Base-by-base conservation (phyloP, 2,329 filamentous ascomycete genomes). In the Trichoderma aggressivum region DNA sequence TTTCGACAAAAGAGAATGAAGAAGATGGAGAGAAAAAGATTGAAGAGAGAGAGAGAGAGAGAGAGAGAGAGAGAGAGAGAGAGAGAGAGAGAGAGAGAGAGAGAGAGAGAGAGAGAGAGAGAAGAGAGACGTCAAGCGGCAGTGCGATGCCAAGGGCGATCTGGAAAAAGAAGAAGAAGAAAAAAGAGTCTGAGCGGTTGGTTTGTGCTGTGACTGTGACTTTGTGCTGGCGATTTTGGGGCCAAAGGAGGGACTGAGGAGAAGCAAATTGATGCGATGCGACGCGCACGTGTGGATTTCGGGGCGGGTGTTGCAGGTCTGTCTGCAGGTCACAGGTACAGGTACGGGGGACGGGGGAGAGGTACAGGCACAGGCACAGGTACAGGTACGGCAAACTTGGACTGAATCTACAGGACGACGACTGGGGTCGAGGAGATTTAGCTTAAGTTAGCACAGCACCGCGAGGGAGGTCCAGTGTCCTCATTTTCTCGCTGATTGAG, bases 241-340 rank as follows among this genome's bases (percentile, higher is more conserved):
- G 65, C n/a, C 63, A 68, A 68, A 60, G 65, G 65, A 68, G 65
- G 65, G 65, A 68, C 55, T 24, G 32, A 28, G 28, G 50, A 47
- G 28, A 32, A n/a, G n/a, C 28, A 59, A 32, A 59, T 59, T 53
- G 47, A 53, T 64, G 64, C 64, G 60, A 63, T 63, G 60, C 60
- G 64, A 67, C 53, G 64, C 64, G 64, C 64, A 67, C 64, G 64
- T 43, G 64, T 59, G 63, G 63, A n/a, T 39, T 32, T 32, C 24
- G 36, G 36, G 21, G 36, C 34, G 36, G 21, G 24, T 26, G 24
- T 28, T 39, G 59, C 62, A 36, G 47, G 24, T 14, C 47, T 56
- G 24, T 14, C 47, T 56, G 28, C n/a, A 28, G 43, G 62, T 36
- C 47, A 50, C 62, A 53, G n/a, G 62, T 36, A 64, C 30, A 55